These are phyloP conservation scores for Bidens hawaiensis DNA, from an alignment of 140 eudicot species.

Conservation along the genomic window DNA sequence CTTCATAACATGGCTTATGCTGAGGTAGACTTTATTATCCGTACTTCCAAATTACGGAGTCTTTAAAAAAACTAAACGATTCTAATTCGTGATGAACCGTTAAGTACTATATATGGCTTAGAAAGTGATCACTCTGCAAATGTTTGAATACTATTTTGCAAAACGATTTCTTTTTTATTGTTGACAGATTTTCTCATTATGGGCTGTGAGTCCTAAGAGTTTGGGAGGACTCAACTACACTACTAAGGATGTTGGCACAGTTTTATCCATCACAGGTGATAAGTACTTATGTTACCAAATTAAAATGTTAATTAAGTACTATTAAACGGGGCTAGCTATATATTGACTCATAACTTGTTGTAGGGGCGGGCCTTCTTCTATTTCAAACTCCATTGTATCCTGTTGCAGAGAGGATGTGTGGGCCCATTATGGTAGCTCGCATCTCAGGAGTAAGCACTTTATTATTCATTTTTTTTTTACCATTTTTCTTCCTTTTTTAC, in stretches of 20 bases:
- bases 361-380: conserved; percentile 68
- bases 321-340: too few relatives aligned
- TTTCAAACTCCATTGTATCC: conserved; percentile 67
- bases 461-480: background rate
- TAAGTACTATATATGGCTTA: too few relatives aligned
- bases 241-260: conserved; percentile 60
- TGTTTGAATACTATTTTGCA: too few relatives aligned
- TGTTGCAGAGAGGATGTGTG: conserved; percentile 37
- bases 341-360: too few relatives aligned
- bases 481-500: background rate
- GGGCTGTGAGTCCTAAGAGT: conserved; percentile 82
- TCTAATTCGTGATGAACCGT: too few relatives aligned
- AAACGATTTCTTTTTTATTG: too few relatives aligned
- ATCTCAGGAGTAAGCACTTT: conserved; percentile 56
- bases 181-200: conserved; percentile 71
- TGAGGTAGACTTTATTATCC: background rate
- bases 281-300: too few relatives aligned
- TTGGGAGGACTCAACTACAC: conserved; percentile 67
- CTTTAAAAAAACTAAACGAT: too few relatives aligned
- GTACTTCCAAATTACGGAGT: too few relatives aligned
- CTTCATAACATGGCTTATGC: too few relatives aligned
- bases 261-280: conserved; percentile 67
- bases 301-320: too few relatives aligned
- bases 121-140: too few relatives aligned
- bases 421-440: conserved; percentile 55